Conservation (phyloP, 306 rosid species). For the Medicago truncatula region DNA sequence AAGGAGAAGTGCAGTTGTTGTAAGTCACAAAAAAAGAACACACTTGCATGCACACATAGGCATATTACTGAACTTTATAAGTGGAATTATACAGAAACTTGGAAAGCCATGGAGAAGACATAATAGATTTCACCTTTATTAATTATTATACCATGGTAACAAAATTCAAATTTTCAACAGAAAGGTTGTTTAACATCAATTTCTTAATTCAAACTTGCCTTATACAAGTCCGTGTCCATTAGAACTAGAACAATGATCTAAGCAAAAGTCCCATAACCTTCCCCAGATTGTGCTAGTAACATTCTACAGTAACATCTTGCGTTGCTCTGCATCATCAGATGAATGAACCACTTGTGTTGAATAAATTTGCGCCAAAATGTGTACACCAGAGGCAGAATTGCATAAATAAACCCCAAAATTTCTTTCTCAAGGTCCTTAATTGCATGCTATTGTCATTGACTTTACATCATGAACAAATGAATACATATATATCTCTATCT, state of each 20-base stretch:
- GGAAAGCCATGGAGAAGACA: conserved; percentile 28
- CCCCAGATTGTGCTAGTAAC: neutral
- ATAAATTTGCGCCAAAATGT: conserved; percentile 39
- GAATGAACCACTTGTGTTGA: conserved; percentile 29
- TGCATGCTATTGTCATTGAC: conserved; percentile 49
- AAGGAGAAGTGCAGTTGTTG: too few species aligned
- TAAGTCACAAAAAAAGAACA: too few species aligned
- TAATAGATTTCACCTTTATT: conserved; percentile 24
- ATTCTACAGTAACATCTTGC: conserved; percentile 11
- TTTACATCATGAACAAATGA: conserved; percentile 60
- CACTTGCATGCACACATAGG: neutral
- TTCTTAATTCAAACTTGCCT: conserved; percentile 36
- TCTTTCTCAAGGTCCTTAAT: conserved; percentile 35
- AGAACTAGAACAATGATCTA: conserved; percentile 33
- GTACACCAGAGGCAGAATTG: conserved; percentile 38
- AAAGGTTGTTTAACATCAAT: conserved; percentile 37
- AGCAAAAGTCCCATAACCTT: conserved; percentile 36
- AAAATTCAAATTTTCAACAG: conserved; percentile 28
- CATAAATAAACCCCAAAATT: conserved; percentile 29
- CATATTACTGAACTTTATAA: neutral
- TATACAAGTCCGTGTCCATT: conserved; percentile 25
- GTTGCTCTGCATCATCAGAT: conserved; percentile 35
- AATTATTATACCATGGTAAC: conserved; percentile 35
- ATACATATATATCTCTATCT: conserved; percentile 41
- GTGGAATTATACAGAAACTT: conserved; percentile 30